Conservation (phyloP, 176 grass and related monocot species). For the Aechmea fasciata region DNA sequence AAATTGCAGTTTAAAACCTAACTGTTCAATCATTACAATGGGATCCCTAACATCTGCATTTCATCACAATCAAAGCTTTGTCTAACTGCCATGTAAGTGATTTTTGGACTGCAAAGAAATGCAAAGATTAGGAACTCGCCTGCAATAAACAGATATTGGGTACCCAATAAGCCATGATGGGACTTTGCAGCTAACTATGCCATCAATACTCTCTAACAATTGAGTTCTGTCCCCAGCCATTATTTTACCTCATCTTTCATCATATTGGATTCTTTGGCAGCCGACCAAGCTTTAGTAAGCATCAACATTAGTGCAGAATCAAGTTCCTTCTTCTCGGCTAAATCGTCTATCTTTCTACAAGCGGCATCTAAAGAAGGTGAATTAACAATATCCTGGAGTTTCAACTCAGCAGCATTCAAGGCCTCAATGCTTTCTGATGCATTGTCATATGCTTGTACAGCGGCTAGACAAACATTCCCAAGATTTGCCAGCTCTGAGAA, state of each 20-base stretch:
- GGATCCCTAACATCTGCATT: too few species aligned
- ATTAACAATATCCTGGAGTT: slow-evolving; percentile 81
- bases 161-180: neutral
- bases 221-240: slow-evolving; percentile 1
- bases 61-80: too few species aligned
- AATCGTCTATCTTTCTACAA: slow-evolving; percentile 81
- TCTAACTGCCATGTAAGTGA: too few species aligned
- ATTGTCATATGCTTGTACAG: slow-evolving; percentile 71
- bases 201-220: neutral
- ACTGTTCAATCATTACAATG: too few species aligned
- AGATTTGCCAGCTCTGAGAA: slow-evolving; percentile 57
- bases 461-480: slow-evolving; percentile 73
- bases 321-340: slow-evolving; percentile 81
- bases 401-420: slow-evolving; percentile 55
- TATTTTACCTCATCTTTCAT: slow-evolving; percentile 64
- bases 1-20: too few species aligned
- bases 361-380: slow-evolving; percentile 50
- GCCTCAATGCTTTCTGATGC: slow-evolving; percentile 47
- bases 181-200: neutral
- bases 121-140: too few species aligned
- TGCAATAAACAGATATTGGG: too few species aligned
- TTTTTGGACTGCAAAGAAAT: too few species aligned
- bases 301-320: slow-evolving; percentile 61
- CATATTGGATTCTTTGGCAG: slow-evolving; percentile 71
- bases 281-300: slow-evolving; percentile 82